phyloP scores from a whole-genome alignment of 345 rosid species.

The Dimocarpus longan region DNA sequence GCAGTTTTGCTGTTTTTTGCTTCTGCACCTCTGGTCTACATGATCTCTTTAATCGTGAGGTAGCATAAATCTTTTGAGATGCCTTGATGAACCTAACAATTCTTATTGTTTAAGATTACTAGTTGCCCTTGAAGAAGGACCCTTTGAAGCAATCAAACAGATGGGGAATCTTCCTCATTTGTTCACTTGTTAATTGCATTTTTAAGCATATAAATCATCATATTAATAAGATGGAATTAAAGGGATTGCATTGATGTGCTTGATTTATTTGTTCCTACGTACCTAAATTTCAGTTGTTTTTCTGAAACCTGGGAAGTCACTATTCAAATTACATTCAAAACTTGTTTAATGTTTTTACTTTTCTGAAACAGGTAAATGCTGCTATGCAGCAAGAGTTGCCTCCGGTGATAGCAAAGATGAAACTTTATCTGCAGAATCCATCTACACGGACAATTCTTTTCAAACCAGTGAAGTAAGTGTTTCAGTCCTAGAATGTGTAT shows the following conservation, averaged over 20 bases:
- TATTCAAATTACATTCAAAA: not conserved
- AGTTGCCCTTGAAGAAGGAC: not conserved
- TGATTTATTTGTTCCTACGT: not conserved
- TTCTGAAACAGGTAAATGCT: conserved; percentile 58
- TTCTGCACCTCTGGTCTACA: not conserved
- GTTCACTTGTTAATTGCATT: not conserved
- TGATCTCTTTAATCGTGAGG: not conserved
- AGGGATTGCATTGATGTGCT: not conserved
- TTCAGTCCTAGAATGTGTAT: not conserved
- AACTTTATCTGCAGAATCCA: conserved; percentile 85
- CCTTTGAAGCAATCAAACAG: not conserved
- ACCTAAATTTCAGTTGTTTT: not conserved
- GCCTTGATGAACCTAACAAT: not conserved
- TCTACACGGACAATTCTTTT: conserved; percentile 87
- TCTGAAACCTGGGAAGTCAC: not conserved
- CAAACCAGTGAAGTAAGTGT: conserved; percentile 86
- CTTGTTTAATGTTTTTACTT: conserved; percentile 12
- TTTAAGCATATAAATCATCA: not conserved
- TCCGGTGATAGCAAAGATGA: conserved; percentile 75
- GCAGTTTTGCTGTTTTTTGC: not conserved
- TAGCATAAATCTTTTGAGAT: not conserved
- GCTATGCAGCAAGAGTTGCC: conserved; percentile 82
- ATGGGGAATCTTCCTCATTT: not conserved
- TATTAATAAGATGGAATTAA: not conserved
- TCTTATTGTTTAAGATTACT: not conserved